phyloP scores from a whole-genome alignment of 495 filamentous ascomycete species.

The Terfezia boudieri region DNA sequence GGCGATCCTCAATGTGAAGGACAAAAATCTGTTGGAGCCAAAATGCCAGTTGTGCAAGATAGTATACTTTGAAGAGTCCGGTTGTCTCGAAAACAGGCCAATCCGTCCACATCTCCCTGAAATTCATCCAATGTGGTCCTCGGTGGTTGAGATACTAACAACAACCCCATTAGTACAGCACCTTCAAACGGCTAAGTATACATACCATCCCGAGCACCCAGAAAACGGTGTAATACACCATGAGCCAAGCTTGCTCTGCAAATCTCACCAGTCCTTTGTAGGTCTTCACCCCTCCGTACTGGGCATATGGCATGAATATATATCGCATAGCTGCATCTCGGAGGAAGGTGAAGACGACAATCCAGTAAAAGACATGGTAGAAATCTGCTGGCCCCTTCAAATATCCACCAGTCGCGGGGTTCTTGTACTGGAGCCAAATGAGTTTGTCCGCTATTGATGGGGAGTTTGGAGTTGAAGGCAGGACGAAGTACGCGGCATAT shows the following conservation, averaged over 20 bases:
- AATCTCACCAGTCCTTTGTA: constrained; percentile 56
- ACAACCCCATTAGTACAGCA: constrained; percentile 1
- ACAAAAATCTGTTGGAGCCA: constrained; percentile 88
- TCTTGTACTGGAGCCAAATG: constrained; percentile 66
- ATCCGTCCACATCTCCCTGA: constrained; percentile 54
- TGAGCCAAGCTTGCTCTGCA: constrained; percentile 81
- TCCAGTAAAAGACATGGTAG: constrained; percentile 55
- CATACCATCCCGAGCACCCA: constrained; percentile 72
- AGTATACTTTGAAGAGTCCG: constrained; percentile 68
- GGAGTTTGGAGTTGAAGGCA: not conserved
- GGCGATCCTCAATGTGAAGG: constrained; percentile 75
- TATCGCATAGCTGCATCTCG: constrained; percentile 76
- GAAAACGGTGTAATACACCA: constrained; percentile 54
- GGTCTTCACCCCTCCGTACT: constrained; percentile 40
- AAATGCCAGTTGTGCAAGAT: constrained; percentile 75
- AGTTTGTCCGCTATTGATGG: constrained; percentile 16
- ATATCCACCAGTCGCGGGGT: constrained; percentile 41
- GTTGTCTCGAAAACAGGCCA: constrained; percentile 57
- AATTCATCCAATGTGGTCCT: constrained; percentile 57
- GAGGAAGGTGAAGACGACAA: constrained; percentile 64
- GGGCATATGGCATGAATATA: constrained; percentile 53
- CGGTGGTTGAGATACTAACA: constrained; percentile 55
- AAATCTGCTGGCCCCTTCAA: constrained; percentile 56
- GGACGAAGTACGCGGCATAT: not conserved
- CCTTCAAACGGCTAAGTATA: constrained; percentile 3